Evolutionary conservation across 495 filamentous ascomycete genomes (phyloP).

Genomic region (Hypoxylon crocopeplum): DNA sequence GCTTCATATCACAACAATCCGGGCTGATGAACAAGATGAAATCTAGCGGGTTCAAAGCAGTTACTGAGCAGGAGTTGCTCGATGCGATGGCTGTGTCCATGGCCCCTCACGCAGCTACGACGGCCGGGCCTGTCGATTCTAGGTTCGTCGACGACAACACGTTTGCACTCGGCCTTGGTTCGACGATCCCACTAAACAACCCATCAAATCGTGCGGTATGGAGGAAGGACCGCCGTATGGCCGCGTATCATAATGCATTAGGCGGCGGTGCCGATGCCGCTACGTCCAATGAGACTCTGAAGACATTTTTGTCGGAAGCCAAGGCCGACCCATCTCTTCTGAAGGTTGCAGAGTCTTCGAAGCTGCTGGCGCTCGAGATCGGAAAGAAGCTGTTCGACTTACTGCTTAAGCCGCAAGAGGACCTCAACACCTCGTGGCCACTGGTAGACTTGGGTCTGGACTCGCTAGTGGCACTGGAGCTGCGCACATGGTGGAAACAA

Average conservation of each 20-base stretch:
- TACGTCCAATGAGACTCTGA: constrained; percentile 28
- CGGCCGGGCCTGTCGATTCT: background rate
- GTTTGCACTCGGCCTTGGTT: constrained; percentile 26
- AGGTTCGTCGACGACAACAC: constrained; percentile 16
- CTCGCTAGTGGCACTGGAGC: constrained; percentile 56
- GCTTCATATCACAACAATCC: constrained; percentile 5
- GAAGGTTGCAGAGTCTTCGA: constrained; percentile 1
- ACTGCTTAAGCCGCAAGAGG: constrained; percentile 50
- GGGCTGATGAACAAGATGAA: constrained; percentile 15
- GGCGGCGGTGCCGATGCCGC: background rate
- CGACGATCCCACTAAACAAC: constrained; percentile 20
- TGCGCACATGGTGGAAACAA: constrained; percentile 54
- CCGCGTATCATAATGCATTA: constrained; percentile 33
- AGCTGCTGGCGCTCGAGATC: constrained; percentile 39
- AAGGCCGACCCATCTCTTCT: constrained; percentile 26
- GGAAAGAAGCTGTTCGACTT: constrained; percentile 44
- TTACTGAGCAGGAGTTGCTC: constrained; percentile 20
- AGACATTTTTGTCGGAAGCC: constrained; percentile 23
- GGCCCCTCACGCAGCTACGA: background rate
- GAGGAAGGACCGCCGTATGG: constrained; percentile 39
- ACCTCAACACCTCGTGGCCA: constrained; percentile 44
- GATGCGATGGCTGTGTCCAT: constrained; percentile 27
- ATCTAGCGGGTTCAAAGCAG: constrained; percentile 45
- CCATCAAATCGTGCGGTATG: constrained; percentile 27
- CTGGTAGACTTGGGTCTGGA: constrained; percentile 51